Conservation (phyloP, 1,284 basidiomycete species). For the Pisolithus thermaeus region DNA sequence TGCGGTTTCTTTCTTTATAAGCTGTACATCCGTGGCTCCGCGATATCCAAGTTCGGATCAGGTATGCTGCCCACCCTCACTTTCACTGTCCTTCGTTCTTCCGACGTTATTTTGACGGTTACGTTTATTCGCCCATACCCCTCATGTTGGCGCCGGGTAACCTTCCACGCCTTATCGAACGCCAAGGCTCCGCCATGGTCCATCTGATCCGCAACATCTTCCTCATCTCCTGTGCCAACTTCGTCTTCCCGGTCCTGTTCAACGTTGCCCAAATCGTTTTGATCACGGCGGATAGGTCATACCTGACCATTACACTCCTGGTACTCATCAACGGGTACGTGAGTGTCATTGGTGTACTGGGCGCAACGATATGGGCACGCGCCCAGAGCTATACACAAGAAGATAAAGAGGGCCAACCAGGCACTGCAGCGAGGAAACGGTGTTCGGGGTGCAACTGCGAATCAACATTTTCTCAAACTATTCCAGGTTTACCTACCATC, state of each 20-base stretch:
- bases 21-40: background rate
- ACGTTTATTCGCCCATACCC: too few species aligned
- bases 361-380: background rate
- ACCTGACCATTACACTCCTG: background rate
- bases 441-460: too few species aligned
- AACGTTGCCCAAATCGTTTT: background rate
- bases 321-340: constrained; percentile 1
- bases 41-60: background rate
- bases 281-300: background rate
- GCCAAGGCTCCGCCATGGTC: background rate
- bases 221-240: constrained; percentile 2
- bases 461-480: too few species aligned
- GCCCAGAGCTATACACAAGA: too few species aligned
- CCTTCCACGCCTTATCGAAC: too few species aligned
- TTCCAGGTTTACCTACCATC: too few species aligned
- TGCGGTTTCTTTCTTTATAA: background rate
- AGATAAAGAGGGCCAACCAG: too few species aligned
- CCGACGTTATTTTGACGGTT: too few species aligned
- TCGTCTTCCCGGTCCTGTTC: constrained; percentile 1
- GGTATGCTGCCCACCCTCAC: background rate
- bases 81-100: background rate
- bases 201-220: background rate
- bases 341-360: background rate
- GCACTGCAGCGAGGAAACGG: too few species aligned
- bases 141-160: too few species aligned